Percentiles rank a stretch among this genome's conserved stretches.
phyloP scores from a whole-genome alignment of 202 grass and related monocot genomes.

The Cymbopogon flexuosus region DNA sequence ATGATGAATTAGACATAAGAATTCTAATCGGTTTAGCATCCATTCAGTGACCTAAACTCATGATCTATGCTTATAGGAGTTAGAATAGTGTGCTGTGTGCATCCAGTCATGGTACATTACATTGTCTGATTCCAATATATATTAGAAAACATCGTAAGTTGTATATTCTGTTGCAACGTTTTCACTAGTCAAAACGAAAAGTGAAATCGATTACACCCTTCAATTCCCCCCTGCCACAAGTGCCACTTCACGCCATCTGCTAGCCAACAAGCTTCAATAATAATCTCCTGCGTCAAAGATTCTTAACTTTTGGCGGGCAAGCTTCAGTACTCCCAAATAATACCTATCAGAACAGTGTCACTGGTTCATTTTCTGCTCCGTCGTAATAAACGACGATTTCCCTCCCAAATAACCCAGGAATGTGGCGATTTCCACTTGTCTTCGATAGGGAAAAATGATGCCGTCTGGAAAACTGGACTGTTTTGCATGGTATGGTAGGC shows the following conservation, averaged over 20 bases:
- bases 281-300: background rate
- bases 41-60: background rate
- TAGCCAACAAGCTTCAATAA: background rate
- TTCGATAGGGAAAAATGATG: background rate
- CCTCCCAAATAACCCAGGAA: background rate
- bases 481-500: background rate
- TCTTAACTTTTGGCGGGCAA: background rate
- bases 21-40: background rate
- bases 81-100: no score
- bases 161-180: background rate
- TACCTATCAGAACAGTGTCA: background rate
- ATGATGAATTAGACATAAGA: background rate
- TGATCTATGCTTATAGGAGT: no score
- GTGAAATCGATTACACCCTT: background rate
- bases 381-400: background rate
- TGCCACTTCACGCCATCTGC: background rate
- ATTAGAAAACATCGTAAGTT: background rate
- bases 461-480: background rate
- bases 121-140: background rate
- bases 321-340: background rate
- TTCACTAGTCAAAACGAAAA: background rate
- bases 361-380: background rate
- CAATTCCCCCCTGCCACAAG: background rate
- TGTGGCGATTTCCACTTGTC: background rate
- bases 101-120: no score